A percentile compares a stretch with the other conserved stretches of the same genome.
These are phyloP conservation scores for Mortierella sp. DNA, from an alignment of 371 early-diverging fungal species.

Conservation along the genomic window DNA sequence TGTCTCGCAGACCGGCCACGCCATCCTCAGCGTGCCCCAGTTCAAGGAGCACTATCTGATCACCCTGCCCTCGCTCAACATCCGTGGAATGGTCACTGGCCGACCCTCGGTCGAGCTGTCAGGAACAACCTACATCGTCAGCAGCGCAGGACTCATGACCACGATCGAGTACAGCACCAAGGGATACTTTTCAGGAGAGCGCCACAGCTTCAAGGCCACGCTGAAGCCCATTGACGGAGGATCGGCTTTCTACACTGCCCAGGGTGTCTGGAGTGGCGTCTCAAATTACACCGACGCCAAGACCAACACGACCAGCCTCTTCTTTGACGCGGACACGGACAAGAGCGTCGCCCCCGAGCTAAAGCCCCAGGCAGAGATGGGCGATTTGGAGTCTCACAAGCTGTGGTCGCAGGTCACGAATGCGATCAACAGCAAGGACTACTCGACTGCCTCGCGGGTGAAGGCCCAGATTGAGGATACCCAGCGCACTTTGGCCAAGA, in stretches of 20 bases:
- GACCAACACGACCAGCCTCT: constrained; percentile 52
- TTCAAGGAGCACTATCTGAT: constrained; percentile 78
- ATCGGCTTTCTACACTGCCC: constrained; percentile 68
- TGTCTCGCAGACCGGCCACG: constrained; percentile 83
- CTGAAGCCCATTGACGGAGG: constrained; percentile 61
- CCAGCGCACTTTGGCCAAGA: constrained; percentile 78
- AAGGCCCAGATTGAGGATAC: constrained; percentile 82
- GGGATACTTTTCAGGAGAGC: constrained; percentile 88
- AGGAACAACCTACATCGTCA: constrained; percentile 78
- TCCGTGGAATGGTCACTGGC: constrained; percentile 86
- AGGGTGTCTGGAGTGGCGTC: constrained; percentile 79
- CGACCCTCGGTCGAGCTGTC: constrained; percentile 84
- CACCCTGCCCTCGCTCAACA: constrained; percentile 81
- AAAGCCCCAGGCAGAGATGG: constrained; percentile 70
- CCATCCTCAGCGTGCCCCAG: constrained; percentile 68
- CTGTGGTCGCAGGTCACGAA: constrained; percentile 81
- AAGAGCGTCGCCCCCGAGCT: constrained; percentile 41
- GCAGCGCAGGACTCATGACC: constrained; percentile 72
- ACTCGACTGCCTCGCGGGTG: constrained; percentile 74
- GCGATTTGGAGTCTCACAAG: constrained; percentile 76
- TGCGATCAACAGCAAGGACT: constrained; percentile 77
- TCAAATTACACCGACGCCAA: constrained; percentile 67
- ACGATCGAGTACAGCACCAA: constrained; percentile 81
- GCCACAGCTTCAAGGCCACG: constrained; percentile 82
- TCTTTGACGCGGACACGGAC: constrained; percentile 68